These are phyloP conservation scores for Crithidia fasciculata DNA, from an alignment of 208 protist genomes.

Conservation along the genomic window DNA sequence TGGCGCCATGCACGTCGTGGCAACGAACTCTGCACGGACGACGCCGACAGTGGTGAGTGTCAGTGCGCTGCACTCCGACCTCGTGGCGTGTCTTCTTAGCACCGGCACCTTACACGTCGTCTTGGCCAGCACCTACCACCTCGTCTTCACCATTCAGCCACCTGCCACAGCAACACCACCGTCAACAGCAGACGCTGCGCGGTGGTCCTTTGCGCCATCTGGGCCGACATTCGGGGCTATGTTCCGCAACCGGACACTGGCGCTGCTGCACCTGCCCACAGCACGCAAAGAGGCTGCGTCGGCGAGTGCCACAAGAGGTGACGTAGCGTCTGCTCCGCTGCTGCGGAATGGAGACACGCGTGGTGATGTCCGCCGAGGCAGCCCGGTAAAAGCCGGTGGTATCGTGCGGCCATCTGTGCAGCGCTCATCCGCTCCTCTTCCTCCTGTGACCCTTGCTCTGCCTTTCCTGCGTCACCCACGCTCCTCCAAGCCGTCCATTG, in stretches of 20 bases:
- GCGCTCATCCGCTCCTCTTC: not conserved
- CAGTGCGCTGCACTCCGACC: slow-evolving; percentile 24
- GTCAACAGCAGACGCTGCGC: not conserved
- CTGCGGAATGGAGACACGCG: not conserved
- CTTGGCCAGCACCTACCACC: slow-evolving; percentile 31
- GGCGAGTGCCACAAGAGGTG: no score
- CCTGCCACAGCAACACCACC: not conserved
- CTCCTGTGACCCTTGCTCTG: slow-evolving; percentile 10
- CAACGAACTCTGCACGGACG: not conserved
- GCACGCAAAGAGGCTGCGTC: slow-evolving; percentile 1
- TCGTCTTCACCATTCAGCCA: slow-evolving; percentile 28
- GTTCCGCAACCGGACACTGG: slow-evolving; percentile 15
- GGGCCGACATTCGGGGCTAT: slow-evolving; percentile 30
- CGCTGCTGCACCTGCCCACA: slow-evolving; percentile 31
- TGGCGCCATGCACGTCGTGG: not conserved
- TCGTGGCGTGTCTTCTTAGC: slow-evolving; percentile 32
- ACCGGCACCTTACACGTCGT: slow-evolving; percentile 31
- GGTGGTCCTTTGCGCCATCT: slow-evolving; percentile 29
- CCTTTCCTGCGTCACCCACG: slow-evolving; percentile 22
- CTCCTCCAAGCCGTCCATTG: not conserved
- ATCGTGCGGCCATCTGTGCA: no score
- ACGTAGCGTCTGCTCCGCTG: not conserved
- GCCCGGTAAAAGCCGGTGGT: not conserved
- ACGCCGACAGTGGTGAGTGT: slow-evolving; percentile 7
- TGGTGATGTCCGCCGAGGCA: not conserved